Evolutionary conservation across 2,329 filamentous ascomycete species (phyloP), one percentile per base, ranked within the genome.

Genomic region (Xylaria sp.): DNA sequence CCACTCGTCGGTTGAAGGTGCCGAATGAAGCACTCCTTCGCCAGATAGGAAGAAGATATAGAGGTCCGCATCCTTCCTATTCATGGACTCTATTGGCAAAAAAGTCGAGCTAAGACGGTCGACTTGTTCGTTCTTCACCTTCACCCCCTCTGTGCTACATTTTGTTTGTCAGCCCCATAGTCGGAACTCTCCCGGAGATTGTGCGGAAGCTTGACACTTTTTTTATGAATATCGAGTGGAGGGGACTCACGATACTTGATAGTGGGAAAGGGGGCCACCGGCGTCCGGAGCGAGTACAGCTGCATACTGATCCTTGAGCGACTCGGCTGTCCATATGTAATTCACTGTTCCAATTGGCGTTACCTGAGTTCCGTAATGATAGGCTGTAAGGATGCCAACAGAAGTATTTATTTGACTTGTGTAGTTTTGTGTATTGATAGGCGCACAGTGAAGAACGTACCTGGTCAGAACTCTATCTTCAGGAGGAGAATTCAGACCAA

Each of bases 401-500:
- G n/a, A 36, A 10, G n/a, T 20, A 25, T n/a, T 61, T 0, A 6
- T n/a, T 10, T 65, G 31, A 11, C 66, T 68, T 1, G 63, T 62
- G n/a, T 27, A 68, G 0, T 63, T 60, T 17, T 17, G 15, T 1
- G 68, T 70, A 3, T 13, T 55, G 3, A 70, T 45, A 7, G 68
- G 68, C 17, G 68, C 68, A n/a, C 68, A 70, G 17, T 70, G 66
- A 1, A 68, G 5, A 10, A 70, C 50, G 5, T 53, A 47, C 38
- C 68, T 61, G 1, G 13, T 25, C 5, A 59, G 15, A 0, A 69
- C 38, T 10, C 61, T 56, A 9, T 68, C 33, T 6, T 44, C 33
- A 5, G 29, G 1, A 0, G 62, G 66, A 5, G 25, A n/a, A 25
- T 70, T 70, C 1, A 58, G 20, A 11, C 68, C 68, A 5, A 70